phyloP scores from a whole-genome alignment of 176 grass and related monocot species.

The Leersia perrieri region DNA sequence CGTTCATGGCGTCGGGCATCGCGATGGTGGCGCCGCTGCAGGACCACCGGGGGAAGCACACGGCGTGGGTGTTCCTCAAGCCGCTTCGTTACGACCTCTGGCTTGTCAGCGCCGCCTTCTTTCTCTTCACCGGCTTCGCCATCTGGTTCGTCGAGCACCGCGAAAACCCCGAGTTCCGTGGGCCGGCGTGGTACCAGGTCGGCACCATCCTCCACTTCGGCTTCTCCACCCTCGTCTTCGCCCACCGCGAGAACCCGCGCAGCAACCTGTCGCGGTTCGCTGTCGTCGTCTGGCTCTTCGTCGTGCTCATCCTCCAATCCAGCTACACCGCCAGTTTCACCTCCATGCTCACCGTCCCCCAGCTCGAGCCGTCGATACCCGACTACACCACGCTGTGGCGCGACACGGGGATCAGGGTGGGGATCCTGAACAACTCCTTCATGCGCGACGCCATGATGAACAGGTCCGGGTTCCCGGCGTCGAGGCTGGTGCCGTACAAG shows the following conservation, averaged over 20 bases:
- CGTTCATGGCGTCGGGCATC: conserved; percentile 48
- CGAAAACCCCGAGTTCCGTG: conserved; percentile 50
- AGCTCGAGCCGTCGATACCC: conserved; percentile 35
- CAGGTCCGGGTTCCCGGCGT: conserved; percentile 21
- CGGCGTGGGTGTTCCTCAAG: conserved; percentile 68
- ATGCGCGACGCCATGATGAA: conserved; percentile 35
- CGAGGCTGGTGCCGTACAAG: conserved; percentile 27
- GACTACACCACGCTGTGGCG: conserved; percentile 37
- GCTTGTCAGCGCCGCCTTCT: conserved; percentile 47
- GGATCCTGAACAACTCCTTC: conserved; percentile 71
- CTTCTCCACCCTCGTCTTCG: conserved; percentile 64
- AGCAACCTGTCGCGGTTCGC: conserved; percentile 62
- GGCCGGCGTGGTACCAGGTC: conserved; percentile 44
- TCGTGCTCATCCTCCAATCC: conserved; percentile 72
- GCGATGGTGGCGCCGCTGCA: conserved; percentile 58
- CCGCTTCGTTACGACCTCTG: conserved; percentile 62
- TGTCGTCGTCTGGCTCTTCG: conserved; percentile 68
- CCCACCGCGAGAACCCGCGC: conserved; percentile 49
- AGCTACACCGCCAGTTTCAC: conserved; percentile 89
- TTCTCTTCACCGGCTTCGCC: conserved; percentile 67
- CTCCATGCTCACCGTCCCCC: conserved; percentile 70
- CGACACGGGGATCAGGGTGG: conserved; percentile 25
- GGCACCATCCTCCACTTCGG: conserved; percentile 67
- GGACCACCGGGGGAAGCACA: conserved; percentile 33
- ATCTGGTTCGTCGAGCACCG: conserved; percentile 78